Conservation (phyloP, 2,329 filamentous ascomycete species). For the Mollisiaceae sp. region DNA sequence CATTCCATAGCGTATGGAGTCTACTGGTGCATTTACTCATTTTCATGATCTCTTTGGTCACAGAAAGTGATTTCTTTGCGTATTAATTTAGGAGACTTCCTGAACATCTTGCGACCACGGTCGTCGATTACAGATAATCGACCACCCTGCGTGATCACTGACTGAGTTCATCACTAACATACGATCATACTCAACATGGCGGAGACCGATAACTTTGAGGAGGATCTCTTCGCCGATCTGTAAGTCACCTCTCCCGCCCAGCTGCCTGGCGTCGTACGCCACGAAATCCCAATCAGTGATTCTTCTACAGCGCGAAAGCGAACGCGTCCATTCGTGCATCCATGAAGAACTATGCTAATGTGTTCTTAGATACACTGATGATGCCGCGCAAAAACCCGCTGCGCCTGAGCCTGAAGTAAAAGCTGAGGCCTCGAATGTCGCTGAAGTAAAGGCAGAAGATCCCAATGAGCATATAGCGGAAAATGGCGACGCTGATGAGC, state of each 20-base stretch:
- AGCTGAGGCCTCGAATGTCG: slow-evolving; percentile 37
- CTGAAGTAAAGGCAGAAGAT: slow-evolving; percentile 36
- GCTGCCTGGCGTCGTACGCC: neutral
- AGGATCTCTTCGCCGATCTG: slow-evolving; percentile 96
- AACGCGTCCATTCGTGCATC: neutral
- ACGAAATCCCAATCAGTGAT: neutral
- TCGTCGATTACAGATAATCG: neutral
- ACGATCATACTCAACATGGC: slow-evolving; percentile 61
- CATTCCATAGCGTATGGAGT: neutral
- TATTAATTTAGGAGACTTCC: neutral
- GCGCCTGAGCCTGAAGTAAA: slow-evolving; percentile 41
- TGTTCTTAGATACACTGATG: slow-evolving; percentile 66
- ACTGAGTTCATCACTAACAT: neutral
- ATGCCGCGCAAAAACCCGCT: slow-evolving; percentile 52
- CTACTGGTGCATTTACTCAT: neutral
- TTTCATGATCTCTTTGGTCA: neutral
- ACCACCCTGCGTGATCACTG: neutral
- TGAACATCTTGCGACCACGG: neutral
- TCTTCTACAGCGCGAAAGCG: neutral
- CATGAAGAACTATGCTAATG: neutral
- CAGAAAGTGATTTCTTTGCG: slow-evolving; percentile 1
- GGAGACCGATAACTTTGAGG: slow-evolving; percentile 82
- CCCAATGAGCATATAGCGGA: slow-evolving; percentile 39
- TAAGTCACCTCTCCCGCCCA: slow-evolving; percentile 55
- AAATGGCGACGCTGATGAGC: slow-evolving; percentile 49